Base-by-base conservation (phyloP, 352 stramenopile species). In the Globisporangium paddicum region DNA sequence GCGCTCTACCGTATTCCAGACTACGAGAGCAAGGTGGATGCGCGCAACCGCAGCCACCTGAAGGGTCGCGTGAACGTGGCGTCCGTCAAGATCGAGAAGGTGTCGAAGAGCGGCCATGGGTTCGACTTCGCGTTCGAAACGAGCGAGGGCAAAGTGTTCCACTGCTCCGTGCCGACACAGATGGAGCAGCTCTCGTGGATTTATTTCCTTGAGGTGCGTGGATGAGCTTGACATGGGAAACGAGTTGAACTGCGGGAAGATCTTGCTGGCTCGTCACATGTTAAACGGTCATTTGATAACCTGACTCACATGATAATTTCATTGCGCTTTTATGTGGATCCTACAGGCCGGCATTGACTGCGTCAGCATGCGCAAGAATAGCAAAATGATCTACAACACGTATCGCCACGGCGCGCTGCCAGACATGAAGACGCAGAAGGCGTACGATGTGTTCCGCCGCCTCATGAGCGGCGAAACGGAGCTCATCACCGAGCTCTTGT, bases 1-100 rank as follows among this genome's bases (percentile, higher is more conserved):
- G 6, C 14, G 8, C 14, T 28, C 19, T 54, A 5, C 44, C 23
- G 25, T 45, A 18, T 45, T 51, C 2, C 26, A 87, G 77, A 95
- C 63, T 95, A 95, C 58, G 86, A 95, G 59, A 93, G 82, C 67
- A 95, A 95, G 51, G 84, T 91, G 47, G 86, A 95, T 59, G 86
- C 86, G 56, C 86, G 83, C 54, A 93, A 95, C 63, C 83, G 84
- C 23, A 87, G 78, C 52, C 85, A 94, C 51, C 63, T 95, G 30
- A 95, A 95, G 60, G 86, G 86, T 45, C 79, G 86, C 41, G 86
- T 95, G 54, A 87, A 91, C 48, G 75, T 95, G 44, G 71, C 73
- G 45, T 82, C 73, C 0, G 86, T 94, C 46, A 86, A 86, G 64
- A 44, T 87, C 38, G 82, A 94, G 37, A 87, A 90, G 58, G 77